Percentiles rank a stretch among this genome's conserved stretches.
Evolutionary conservation across 1,139 yeast species (phyloP).

Genomic region (Protomyces pachydermus): DNA sequence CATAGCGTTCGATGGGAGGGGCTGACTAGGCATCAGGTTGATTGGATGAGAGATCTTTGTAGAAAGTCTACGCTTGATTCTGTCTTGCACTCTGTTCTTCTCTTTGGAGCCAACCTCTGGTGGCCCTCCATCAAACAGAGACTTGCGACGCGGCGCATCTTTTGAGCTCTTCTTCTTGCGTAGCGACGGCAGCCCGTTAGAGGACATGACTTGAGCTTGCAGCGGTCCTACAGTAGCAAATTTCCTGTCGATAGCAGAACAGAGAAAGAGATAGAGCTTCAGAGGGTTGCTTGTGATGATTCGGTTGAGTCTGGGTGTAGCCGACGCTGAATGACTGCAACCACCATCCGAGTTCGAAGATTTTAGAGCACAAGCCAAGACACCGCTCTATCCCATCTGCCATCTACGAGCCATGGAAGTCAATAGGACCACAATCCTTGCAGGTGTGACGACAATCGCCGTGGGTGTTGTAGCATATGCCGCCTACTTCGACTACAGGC

Average conservation of each 20-base stretch:
- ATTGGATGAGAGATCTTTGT: conserved; percentile 15
- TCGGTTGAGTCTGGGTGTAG: too few relatives aligned
- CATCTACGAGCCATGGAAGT: conserved; percentile 8
- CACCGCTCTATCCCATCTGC: too few relatives aligned
- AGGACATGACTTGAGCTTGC: conserved; percentile 1
- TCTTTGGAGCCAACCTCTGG: conserved; percentile 19
- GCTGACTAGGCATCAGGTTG: background rate
- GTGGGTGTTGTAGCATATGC: conserved; percentile 59
- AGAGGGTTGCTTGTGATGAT: too few relatives aligned
- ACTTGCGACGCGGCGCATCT: conserved; percentile 17
- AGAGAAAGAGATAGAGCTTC: too few relatives aligned
- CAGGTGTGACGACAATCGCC: conserved; percentile 12
- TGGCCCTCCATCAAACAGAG: conserved; percentile 19
- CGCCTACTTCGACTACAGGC: conserved; percentile 81
- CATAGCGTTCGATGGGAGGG: conserved; percentile 5
- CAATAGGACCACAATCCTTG: conserved; percentile 17
- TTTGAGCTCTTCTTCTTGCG: conserved; percentile 18
- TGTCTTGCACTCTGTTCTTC: conserved; percentile 18
- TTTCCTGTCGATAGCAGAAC: too few relatives aligned
- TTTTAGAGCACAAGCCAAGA: too few relatives aligned
- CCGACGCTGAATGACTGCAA: too few relatives aligned
- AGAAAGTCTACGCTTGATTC: conserved; percentile 22
- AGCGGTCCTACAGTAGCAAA: too few relatives aligned
- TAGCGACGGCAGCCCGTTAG: conserved; percentile 9
- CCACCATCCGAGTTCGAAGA: too few relatives aligned